Evolutionary conservation across 768 basidiomycete species (phyloP).

Genomic region (Kwoniella bestiolae): DNA sequence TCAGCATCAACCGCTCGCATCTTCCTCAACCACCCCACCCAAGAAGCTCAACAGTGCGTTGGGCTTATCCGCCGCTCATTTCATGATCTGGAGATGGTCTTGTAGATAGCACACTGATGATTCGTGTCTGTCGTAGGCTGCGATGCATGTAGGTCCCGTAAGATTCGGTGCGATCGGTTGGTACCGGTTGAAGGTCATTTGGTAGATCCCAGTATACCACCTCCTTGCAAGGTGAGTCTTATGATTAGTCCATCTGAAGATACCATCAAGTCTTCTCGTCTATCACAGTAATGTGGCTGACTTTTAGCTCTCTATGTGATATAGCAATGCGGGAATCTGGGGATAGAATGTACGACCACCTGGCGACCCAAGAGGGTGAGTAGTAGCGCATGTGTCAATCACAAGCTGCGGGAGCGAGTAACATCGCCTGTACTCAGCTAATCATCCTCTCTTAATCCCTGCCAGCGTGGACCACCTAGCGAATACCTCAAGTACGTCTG

Average conservation of each 20-base stretch:
- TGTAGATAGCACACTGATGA: too few species aligned
- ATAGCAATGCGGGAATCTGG: conserved; percentile 36
- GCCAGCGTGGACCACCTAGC: conserved; percentile 10
- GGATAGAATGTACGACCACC: conserved; percentile 34
- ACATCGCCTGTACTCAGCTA: not conserved
- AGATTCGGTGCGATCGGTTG: conserved; percentile 20
- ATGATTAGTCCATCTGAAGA: too few species aligned
- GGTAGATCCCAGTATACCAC: conserved; percentile 33
- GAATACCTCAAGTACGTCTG: conserved; percentile 10
- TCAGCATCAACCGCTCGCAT: not conserved
- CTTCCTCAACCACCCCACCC: not conserved
- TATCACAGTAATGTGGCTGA: too few species aligned
- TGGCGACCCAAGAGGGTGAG: conserved; percentile 18
- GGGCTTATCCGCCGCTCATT: too few species aligned
- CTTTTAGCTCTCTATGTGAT: too few species aligned
- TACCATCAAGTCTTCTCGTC: too few species aligned
- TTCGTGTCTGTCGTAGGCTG: conserved; percentile 31
- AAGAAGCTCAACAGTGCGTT: conserved; percentile 16
- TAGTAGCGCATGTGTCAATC: not conserved
- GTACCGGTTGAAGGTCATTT: not conserved
- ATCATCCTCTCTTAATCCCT: not conserved
- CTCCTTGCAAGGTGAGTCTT: conserved; percentile 31
- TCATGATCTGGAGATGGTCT: too few species aligned
- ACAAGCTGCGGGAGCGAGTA: too few species aligned
- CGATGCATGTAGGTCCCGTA: conserved; percentile 43